These are phyloP conservation scores for Salix udensis DNA, from an alignment of 345 rosid genomes.

Conservation along the genomic window DNA sequence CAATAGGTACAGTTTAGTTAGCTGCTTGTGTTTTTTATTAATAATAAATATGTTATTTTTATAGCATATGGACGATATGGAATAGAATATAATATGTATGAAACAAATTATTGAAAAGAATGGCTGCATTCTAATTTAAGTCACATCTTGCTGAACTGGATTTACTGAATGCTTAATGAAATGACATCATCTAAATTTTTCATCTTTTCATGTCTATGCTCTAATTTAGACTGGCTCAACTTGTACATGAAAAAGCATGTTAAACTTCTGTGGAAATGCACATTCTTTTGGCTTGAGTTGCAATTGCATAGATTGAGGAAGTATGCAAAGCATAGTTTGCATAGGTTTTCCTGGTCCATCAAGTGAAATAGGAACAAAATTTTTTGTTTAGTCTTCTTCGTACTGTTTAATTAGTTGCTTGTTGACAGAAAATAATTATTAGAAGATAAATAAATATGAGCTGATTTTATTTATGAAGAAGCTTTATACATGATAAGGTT, in stretches of 20 bases:
- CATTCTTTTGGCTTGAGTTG: background rate
- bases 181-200: background rate
- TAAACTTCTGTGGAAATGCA: background rate
- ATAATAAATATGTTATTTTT: background rate
- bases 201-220: background rate
- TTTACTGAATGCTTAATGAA: background rate
- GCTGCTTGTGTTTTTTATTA: background rate
- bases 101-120: background rate
- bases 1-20: slow-evolving; percentile 43
- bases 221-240: no score
- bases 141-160: background rate
- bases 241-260: background rate
- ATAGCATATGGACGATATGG: background rate
- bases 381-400: background rate
- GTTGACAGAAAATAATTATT: background rate
- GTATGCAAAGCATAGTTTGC: background rate
- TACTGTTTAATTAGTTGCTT: background rate
- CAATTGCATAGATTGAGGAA: background rate
- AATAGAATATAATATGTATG: background rate
- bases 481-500: background rate
- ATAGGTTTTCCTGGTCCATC: background rate
- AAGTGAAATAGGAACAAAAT: background rate
- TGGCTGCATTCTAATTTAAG: background rate
- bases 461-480: background rate
- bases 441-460: background rate